Base-by-base conservation (phyloP, 2,329 filamentous ascomycete genomes). In the Exophiala aquamarina region DNA sequence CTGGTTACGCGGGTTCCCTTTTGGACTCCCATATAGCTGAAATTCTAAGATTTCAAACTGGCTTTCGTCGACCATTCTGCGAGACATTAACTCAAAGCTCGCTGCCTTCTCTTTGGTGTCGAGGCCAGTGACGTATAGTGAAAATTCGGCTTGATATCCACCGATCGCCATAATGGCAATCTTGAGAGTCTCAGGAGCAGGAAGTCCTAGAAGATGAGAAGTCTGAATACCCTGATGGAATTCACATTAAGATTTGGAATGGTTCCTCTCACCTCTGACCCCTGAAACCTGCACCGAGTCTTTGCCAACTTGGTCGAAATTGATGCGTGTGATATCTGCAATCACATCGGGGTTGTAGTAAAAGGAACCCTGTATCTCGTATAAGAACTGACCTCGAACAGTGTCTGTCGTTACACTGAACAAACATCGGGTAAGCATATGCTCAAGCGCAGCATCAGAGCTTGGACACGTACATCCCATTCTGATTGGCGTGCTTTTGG, bases 171-270 rank as follows among this genome's bases (percentile, higher is more conserved):
- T 74, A 7, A 76, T 64, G 17, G 72, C 73, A 4, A 74, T 63
- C 52, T 77, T 77, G 1, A 74, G 77, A 0, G 74, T 76, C 1
- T 71, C 64, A 0, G 74, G 75, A 2, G 75, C 74, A 0, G 69
- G 66, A 2, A 56, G 46, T 3, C 67, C 69, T 44, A 64, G 43
- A 44, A 48, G 75, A 49, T 1, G 63, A n/a, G n/a, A 62, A 4
- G 73, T 67, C 61, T 61, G 60, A 19, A 18, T 44, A 19, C n/a
- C 7, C 7, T 29, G 14, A 23, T 23, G 15, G 15, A 33, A 8
- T 15, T 41, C 23, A 11, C 41, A 40, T 14, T 54, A 61, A 41
- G 18, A 18, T 41, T 10, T 23, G 38, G 17, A 14, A 29, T 14
- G 17, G n/a, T 31, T 8, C 13, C 15, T 8, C 32, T 18, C 29